Evolutionary conservation across 148 eudicot genomes (phyloP).

Genomic region (Selenicereus undatus): DNA sequence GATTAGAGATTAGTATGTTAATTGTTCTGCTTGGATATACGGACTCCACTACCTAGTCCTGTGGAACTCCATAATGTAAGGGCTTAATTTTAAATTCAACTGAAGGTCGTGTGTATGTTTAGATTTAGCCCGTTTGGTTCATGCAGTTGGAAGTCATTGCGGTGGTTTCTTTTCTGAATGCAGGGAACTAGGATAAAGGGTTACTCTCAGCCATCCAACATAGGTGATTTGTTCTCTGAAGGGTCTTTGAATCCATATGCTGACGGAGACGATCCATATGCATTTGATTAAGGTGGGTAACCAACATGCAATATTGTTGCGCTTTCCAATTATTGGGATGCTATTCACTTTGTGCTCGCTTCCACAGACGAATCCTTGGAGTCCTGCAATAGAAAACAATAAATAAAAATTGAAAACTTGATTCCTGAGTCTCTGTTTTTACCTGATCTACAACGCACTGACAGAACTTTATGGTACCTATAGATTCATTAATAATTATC

Average conservation of each 20-base stretch:
- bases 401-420: background rate
- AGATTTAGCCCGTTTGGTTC: background rate
- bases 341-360: background rate
- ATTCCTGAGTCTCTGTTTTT: background rate
- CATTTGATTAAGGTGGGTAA: slow-evolving; percentile 73
- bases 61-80: background rate
- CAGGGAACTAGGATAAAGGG: slow-evolving; percentile 50
- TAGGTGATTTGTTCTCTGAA: slow-evolving; percentile 93
- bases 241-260: slow-evolving; percentile 96
- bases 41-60: background rate
- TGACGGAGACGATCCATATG: slow-evolving; percentile 93
- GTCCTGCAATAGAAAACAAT: background rate
- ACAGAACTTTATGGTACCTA: background rate
- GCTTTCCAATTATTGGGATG: background rate
- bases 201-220: slow-evolving; percentile 55
- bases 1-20: background rate
- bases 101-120: background rate
- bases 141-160: slow-evolving; percentile 1
- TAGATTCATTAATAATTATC: background rate
- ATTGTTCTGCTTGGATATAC: background rate
- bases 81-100: background rate
- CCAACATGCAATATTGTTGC: slow-evolving; percentile 4
- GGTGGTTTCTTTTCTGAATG: slow-evolving; percentile 11
- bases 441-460: background rate
- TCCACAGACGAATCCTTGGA: background rate